A percentile compares a stretch with the other conserved stretches of the same genome.
Conservation (phyloP, 208 protist genomes). For the Acanthamoeba rhysodes region DNA sequence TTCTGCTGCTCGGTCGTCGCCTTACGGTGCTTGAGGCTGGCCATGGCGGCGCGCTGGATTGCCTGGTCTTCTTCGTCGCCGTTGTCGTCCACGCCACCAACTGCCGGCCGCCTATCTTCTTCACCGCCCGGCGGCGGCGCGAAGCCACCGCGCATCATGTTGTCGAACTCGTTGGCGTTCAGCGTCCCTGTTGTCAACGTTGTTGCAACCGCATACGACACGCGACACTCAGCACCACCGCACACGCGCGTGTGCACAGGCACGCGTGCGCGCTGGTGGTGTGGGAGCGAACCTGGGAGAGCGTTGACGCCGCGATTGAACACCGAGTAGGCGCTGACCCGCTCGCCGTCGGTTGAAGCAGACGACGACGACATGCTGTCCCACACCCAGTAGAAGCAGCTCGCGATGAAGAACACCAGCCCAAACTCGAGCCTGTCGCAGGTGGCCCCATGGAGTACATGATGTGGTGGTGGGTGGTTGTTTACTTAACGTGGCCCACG, state of each 20-base stretch:
- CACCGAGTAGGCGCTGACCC: constrained; percentile 17
- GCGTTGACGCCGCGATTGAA: constrained; percentile 13
- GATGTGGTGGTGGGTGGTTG: no score
- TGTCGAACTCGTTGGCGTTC: constrained; percentile 30
- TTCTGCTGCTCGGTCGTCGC: not conserved
- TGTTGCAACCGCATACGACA: not conserved
- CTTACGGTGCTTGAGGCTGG: not conserved
- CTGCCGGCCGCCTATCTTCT: not conserved
- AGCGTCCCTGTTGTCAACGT: not conserved
- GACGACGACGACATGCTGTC: constrained; percentile 25
- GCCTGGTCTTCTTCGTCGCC: not conserved
- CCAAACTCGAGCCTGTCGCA: constrained; percentile 4
- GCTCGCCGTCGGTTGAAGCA: not conserved
- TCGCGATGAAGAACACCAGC: constrained; percentile 10
- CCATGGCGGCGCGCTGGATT: not conserved
- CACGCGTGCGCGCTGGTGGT: not conserved
- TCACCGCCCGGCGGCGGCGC: not conserved
- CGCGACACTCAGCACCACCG: not conserved
- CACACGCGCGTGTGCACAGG: not conserved
- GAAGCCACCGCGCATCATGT: constrained; percentile 34
- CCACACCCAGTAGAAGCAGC: constrained; percentile 15
- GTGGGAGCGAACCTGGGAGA: not conserved
- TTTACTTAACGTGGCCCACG: no score
- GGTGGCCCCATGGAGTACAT: no score
- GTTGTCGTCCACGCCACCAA: not conserved